Conservation (phyloP, 192 early-diverging fungal genomes). For the Rhizoclosmatium globosum region DNA sequence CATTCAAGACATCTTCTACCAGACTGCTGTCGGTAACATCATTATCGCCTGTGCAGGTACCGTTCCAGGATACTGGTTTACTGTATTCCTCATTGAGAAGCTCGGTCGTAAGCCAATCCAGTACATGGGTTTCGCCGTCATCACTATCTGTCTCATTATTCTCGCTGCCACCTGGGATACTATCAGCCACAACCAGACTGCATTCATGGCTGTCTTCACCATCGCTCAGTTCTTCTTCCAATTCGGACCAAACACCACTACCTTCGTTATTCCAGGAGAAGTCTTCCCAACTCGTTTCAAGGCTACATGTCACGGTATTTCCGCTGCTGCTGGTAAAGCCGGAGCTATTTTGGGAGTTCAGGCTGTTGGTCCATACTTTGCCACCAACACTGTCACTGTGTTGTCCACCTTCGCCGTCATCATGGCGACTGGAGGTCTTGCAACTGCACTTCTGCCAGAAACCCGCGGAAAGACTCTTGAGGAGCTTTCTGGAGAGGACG, state of each 20-base stretch:
- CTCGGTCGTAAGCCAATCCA: slow-evolving; percentile 95
- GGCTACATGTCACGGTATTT: slow-evolving; percentile 82
- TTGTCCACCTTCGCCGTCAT: slow-evolving; percentile 44
- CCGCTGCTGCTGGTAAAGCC: slow-evolving; percentile 78
- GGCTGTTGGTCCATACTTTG: slow-evolving; percentile 52
- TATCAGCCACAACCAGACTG: slow-evolving; percentile 22
- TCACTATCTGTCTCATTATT: slow-evolving; percentile 77
- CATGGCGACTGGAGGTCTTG: slow-evolving; percentile 65
- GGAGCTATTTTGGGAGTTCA: slow-evolving; percentile 73
- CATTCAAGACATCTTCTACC: slow-evolving; percentile 43
- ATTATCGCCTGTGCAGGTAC: slow-evolving; percentile 76
- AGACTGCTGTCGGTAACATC: slow-evolving; percentile 82
- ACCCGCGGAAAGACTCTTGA: slow-evolving; percentile 82
- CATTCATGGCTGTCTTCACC: slow-evolving; percentile 59
- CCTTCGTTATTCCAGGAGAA: slow-evolving; percentile 79
- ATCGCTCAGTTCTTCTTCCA: no score
- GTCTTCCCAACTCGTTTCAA: slow-evolving; percentile 80
- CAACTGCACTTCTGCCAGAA: slow-evolving; percentile 77
- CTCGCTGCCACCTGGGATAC: slow-evolving; percentile 48
- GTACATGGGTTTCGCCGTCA: slow-evolving; percentile 84
- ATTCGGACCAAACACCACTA: slow-evolving; percentile 95
- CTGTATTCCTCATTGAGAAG: slow-evolving; percentile 89
- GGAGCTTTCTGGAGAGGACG: slow-evolving; percentile 58
- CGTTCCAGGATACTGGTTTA: slow-evolving; percentile 96
- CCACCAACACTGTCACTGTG: slow-evolving; percentile 29